Conservation (phyloP, 768 basidiomycete genomes). For the Boletus tylopilopsis region DNA sequence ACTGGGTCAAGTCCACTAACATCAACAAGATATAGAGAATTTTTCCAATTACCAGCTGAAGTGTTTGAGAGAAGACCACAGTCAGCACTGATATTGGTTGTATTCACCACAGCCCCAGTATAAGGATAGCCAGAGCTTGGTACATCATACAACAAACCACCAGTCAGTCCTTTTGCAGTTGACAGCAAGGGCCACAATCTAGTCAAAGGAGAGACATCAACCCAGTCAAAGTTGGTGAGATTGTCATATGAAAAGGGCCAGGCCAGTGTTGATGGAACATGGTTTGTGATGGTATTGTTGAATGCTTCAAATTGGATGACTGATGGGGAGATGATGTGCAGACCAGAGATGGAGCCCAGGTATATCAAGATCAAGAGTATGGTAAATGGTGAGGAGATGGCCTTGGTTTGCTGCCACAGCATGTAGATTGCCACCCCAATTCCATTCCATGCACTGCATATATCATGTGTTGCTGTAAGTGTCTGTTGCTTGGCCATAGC, state of each 20-base stretch:
- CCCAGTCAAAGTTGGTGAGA: background rate
- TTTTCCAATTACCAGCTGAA: background rate
- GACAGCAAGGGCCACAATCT: constrained; percentile 1
- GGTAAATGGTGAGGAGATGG: constrained; percentile 3
- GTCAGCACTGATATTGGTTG: constrained; percentile 11
- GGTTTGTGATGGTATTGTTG: background rate
- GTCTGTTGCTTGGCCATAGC: constrained; percentile 7
- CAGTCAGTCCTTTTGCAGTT: constrained; percentile 10
- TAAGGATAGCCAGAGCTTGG: background rate
- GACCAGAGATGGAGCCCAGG: constrained; percentile 11
- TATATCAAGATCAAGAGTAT: constrained; percentile 13
- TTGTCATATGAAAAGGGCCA: background rate
- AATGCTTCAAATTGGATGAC: constrained; percentile 19
- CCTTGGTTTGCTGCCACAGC: constrained; percentile 20
- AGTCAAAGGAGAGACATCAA: background rate
- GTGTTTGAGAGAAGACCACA: constrained; percentile 15
- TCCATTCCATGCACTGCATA: constrained; percentile 19
- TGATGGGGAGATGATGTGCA: constrained; percentile 23
- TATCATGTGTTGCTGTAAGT: constrained; percentile 20
- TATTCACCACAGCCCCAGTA: constrained; percentile 12
- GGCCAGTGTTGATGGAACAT: background rate
- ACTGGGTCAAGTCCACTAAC: constrained; percentile 6
- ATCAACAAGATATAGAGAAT: background rate
- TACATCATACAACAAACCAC: constrained; percentile 16
- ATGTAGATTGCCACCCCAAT: constrained; percentile 16